Base-by-base conservation (phyloP, 1,139 yeast species). In the Pichia terricola region DNA sequence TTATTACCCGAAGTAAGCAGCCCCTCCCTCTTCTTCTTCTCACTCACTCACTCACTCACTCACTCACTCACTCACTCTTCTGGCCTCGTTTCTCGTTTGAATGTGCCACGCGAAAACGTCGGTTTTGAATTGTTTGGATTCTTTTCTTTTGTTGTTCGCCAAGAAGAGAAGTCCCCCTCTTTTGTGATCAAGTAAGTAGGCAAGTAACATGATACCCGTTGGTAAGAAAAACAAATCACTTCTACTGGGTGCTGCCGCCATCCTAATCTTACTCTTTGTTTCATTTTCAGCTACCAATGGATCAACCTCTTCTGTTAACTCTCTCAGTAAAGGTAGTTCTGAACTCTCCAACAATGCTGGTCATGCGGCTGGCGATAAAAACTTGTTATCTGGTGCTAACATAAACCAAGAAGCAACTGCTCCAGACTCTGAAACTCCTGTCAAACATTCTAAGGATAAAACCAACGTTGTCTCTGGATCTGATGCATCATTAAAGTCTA, bases 401-500 rank as follows among this genome's bases (percentile, higher is more conserved):
- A 50, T 50, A 32, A 49, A 50, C 3, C 51, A 50, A 36, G 50
- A 43, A 32, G 45, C 36, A 5, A 39, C 44, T 9, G 33, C 33
- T 11, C 8, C 8, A 30, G 33, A 30, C 11, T 30, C 33, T 2
- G 41, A 34, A 26, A 43, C 43, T 26, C 28, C 38, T 4, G 34
- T 28, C 9, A 38, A 41, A 8, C 37, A 40, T 8, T 42, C 40
- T 28, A 16, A 37, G 11, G 42, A 47, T 27, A 45, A 49, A 43
- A 41, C 34, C 10, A 43, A 45, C 26, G 38, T 38, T 11, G 34
- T 41, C n/a, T 41, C 48, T 26, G 54, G 50, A 28, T 49, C 50
- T 4, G 53, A 50, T 40, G 52, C 53, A 5, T 44, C 51, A 3
- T 38, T 50, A 11, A 50, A 50, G 16, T 33, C 43, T 5, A 50